These are phyloP conservation scores for Phytophthora lateralis DNA, from an alignment of 352 stramenopile genomes.

Conservation along the genomic window DNA sequence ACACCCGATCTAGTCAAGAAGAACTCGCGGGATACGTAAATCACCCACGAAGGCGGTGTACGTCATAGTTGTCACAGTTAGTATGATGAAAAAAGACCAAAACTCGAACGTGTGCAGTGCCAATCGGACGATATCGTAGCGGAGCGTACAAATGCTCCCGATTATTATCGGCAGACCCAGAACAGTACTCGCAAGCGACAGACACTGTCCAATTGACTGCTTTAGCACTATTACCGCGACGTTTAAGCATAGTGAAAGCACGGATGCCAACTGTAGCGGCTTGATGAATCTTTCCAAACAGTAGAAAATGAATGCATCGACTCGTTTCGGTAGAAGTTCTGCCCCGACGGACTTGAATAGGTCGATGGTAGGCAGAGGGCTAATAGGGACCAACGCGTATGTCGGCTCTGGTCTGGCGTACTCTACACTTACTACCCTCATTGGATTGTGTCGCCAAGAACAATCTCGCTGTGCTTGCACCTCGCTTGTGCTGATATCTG, in stretches of 20 bases:
- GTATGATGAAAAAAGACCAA: conserved; percentile 37
- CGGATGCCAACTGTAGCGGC: conserved; percentile 14
- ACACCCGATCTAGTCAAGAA: conserved; percentile 26
- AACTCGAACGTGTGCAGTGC: conserved; percentile 38
- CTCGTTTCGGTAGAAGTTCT: conserved; percentile 7
- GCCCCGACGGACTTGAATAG: conserved; percentile 33
- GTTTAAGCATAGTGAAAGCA: conserved; percentile 17
- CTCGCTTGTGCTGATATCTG: too few species aligned
- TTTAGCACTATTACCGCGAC: conserved; percentile 14
- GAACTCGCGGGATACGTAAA: conserved; percentile 13
- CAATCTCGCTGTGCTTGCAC: too few species aligned
- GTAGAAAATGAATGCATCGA: conserved; percentile 16
- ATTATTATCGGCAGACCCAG: conserved; percentile 18
- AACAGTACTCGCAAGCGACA: conserved; percentile 11
- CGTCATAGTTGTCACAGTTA: conserved; percentile 18
- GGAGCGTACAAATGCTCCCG: conserved; percentile 19
- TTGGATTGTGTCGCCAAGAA: background rate
- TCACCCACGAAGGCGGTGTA: conserved; percentile 24
- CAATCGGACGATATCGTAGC: conserved; percentile 34
- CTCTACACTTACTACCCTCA: conserved; percentile 2
- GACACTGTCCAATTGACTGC: conserved; percentile 1
- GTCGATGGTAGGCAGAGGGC: conserved; percentile 19
- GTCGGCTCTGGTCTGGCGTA: conserved; percentile 4
- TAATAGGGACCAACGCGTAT: conserved; percentile 28
- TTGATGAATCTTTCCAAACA: conserved; percentile 22